These are phyloP conservation scores for Tetrahymena thermophila DNA, from an alignment of 73 alveolate genomes.

Conservation along the genomic window DNA sequence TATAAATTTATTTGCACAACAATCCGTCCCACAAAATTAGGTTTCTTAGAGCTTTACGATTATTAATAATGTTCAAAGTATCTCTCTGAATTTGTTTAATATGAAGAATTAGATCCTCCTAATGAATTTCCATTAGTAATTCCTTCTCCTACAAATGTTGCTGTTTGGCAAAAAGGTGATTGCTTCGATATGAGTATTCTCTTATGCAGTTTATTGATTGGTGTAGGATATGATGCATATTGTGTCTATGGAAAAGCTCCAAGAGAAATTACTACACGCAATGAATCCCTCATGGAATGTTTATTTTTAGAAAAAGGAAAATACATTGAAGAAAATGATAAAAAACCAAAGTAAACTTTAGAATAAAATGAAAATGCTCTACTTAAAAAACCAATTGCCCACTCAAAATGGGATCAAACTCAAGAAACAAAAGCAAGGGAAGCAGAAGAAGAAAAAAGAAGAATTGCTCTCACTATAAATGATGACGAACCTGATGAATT, in stretches of 20 bases:
- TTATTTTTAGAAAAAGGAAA: slow-evolving; percentile 49
- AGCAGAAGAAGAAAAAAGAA: slow-evolving; percentile 51
- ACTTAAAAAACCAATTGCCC: slow-evolving; percentile 58
- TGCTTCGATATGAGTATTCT: slow-evolving; percentile 87
- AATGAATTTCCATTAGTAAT: slow-evolving; percentile 82
- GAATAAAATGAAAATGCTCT: slow-evolving; percentile 60
- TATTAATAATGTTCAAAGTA: slow-evolving; percentile 88
- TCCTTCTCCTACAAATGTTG: slow-evolving; percentile 94
- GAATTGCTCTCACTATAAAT: slow-evolving; percentile 78
- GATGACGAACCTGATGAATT: slow-evolving; percentile 84
- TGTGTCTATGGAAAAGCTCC: slow-evolving; percentile 97
- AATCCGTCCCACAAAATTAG: slow-evolving; percentile 76
- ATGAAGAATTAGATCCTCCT: slow-evolving; percentile 86
- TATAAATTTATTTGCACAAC: slow-evolving; percentile 88
- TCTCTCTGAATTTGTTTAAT: slow-evolving; percentile 85
- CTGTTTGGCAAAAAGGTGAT: slow-evolving; percentile 91
- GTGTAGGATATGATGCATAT: slow-evolving; percentile 96
- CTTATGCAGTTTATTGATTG: slow-evolving; percentile 81
- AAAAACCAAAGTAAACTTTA: slow-evolving; percentile 32
- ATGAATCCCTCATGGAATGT: slow-evolving; percentile 73
- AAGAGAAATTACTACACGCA: slow-evolving; percentile 74
- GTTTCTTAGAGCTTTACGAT: slow-evolving; percentile 88
- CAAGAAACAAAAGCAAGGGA: slow-evolving; percentile 40
- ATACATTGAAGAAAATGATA: slow-evolving; percentile 25
- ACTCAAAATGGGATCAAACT: slow-evolving; percentile 61